Percentiles rank a stretch among this genome's conserved stretches.
Evolutionary conservation across 495 filamentous ascomycete species (phyloP).

Genomic region (Daldinia concentrica): DNA sequence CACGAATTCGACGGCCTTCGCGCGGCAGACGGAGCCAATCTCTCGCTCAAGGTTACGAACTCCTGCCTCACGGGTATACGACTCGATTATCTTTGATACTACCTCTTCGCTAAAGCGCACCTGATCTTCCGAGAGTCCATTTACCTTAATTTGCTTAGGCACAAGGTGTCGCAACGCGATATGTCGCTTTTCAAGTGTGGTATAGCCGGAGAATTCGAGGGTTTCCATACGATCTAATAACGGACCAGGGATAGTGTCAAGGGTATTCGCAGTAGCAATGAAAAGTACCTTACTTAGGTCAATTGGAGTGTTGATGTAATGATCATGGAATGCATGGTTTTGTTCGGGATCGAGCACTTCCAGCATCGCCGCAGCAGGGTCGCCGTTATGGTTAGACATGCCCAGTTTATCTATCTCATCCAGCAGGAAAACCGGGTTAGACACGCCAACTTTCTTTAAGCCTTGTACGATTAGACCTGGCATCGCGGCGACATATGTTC

Average conservation of each 20-base stretch:
- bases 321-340: constrained; percentile 92
- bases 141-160: constrained; percentile 84
- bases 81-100: constrained; percentile 91
- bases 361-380: constrained; percentile 98
- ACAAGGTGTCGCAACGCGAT: constrained; percentile 94
- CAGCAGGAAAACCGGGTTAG: constrained; percentile 94
- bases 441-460: constrained; percentile 93
- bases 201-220: constrained; percentile 91
- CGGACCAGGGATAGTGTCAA: constrained; percentile 94
- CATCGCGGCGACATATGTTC: constrained; percentile 99
- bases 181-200: constrained; percentile 96
- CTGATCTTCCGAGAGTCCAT: constrained; percentile 79
- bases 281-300: constrained; percentile 97
- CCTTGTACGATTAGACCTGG: constrained; percentile 94
- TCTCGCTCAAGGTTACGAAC: constrained; percentile 97
- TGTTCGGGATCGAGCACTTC: constrained; percentile 99
- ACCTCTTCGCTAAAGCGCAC: constrained; percentile 82
- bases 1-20: constrained; percentile 94
- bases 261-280: constrained; percentile 96
- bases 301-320: constrained; percentile 96
- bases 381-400: constrained; percentile 90
- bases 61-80: constrained; percentile 97
- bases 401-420: constrained; percentile 99
- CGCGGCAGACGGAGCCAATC: constrained; percentile 90
- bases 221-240: constrained; percentile 98